Evolutionary conservation across 1,284 basidiomycete genomes (phyloP), one percentile per base, ranked within the genome.

Genomic region (Coniophora puteana): DNA sequence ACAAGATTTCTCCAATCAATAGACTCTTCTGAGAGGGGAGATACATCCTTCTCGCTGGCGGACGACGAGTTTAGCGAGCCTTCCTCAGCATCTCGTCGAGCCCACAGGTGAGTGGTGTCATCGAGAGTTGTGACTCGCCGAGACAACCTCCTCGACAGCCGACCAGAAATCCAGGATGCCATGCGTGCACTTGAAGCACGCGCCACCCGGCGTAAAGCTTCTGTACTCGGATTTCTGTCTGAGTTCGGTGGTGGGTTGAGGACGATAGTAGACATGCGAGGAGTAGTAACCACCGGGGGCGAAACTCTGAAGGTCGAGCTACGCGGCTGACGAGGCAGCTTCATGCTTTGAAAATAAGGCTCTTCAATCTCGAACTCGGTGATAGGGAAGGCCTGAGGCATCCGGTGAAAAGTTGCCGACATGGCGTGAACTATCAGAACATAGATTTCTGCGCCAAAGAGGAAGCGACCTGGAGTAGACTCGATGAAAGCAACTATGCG

Each of bases 401-500:
- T 60, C 46, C 18, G 63, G 52, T 46, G 74, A 67, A 55, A 85
- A 78, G 22, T 71, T 62, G 24, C 62, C 55, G 30, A 83, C 44
- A 83, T 70, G 45, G 73, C 61, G 52, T 72, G 76, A 17, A 86
- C 62, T 39, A 83, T 67, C 28, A 82, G 57, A 32, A 80, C 68
- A 53, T 81, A 88, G n/a, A 82, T 47, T 52, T 83, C 80, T 33
- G 80, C 59, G 13, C 78, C 78, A 51, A 81, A 78, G 43, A 89
- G 67, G 51, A 88, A 76, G 30, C 82, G 78, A n/a, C 84, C 86
- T 4, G 83, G 62, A 7, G 71, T 68, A 8, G 76, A 76, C 58
- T 88, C 85, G 2, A 83, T 76, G 52, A 87, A 86, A 42, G 69
- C 62, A 53, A 81, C 84, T 88, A 46, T 7, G 22, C 22, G 23